Evolutionary conservation across 2,329 filamentous ascomycete species (phyloP), one percentile per base, ranked within the genome.

Genomic region (Epichloe sibirici): DNA sequence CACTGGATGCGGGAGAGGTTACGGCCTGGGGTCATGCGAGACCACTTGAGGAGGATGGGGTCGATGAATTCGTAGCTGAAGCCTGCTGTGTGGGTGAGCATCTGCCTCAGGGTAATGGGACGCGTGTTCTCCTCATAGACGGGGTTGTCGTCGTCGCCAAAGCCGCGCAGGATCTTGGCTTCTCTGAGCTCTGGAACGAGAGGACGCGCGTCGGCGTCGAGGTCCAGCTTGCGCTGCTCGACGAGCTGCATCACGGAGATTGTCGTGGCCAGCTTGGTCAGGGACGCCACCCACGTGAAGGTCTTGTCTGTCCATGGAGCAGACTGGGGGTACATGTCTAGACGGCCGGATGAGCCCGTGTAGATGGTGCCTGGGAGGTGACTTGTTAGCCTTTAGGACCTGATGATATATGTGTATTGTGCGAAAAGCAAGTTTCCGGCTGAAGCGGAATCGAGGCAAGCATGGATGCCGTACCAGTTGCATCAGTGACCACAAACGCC

Each of bases 41-140:
- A 67, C 73, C 73, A 79, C 15, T 63, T 65, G 0, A 57, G 51
- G 1, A 74, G 59, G 5, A 68, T 63, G 0, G 72, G 66, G 48
- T 75, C 67, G 15, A 63, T 59, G 12, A 65, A 39, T 44, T 75
- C 73, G 58, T 76, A 74, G 1, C 64, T 66, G 0, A 77, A 53
- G 2, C 77, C 77, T 5, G 68, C 63, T 0, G 74, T 73, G 59
- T 81, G 77, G 0, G 72, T 74, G 3, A 81, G 66, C 0, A 80
- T 66, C 23, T 65, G 67, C 65, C 67, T 64, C 21, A 74, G 59
- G 0, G 69, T 72, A 50, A 75, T 67, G 13, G 69, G 63, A 13
- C 52, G 57, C 2, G 55, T 59, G 54, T 71, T 71, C 6, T 66
- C 61, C 48, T 68, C 63, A 5, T 73, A 62, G 5, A 70, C 61